Conservation (phyloP, 2,329 filamentous ascomycete genomes). For the Colletotrichum cereale region DNA sequence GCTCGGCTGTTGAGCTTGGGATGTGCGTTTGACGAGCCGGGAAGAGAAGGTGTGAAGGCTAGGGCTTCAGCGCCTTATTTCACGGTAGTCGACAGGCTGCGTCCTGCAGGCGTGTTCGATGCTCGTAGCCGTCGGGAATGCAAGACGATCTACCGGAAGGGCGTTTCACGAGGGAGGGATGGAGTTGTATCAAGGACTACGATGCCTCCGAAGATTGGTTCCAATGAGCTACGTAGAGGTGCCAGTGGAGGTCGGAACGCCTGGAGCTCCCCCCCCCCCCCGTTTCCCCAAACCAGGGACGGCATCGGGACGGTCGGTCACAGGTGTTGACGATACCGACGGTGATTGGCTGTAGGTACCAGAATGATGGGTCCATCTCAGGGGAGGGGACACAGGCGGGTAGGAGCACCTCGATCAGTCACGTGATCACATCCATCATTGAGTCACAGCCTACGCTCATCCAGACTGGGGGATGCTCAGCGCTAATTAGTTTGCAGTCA, state of each 20-base stretch:
- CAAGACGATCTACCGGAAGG: conserved; percentile 16
- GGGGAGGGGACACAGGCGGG: not conserved
- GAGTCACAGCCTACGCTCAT: conserved; percentile 19
- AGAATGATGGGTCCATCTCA: not conserved
- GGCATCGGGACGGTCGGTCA: conserved; percentile 19
- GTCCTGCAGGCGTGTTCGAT: not conserved
- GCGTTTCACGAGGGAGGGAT: conserved; percentile 2
- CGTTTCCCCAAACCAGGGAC: conserved; percentile 26
- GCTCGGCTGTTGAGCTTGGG: conserved; percentile 30
- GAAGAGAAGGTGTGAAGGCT: not conserved
- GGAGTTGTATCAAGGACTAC: conserved; percentile 18
- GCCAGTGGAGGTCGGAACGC: conserved; percentile 13
- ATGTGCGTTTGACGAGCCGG: not conserved
- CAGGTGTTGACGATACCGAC: not conserved
- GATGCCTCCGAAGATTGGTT: conserved; percentile 33
- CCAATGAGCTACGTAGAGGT: conserved; percentile 12
- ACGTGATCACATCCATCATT: conserved; percentile 19
- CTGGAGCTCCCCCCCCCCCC: conserved; percentile 28
- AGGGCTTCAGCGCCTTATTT: conserved; percentile 3
- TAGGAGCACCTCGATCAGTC: not conserved
- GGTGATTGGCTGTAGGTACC: conserved; percentile 17
- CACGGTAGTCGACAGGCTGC: not conserved
- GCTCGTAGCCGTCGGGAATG: not conserved
- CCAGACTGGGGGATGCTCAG: not conserved
- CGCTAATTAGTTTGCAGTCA: not conserved